Conservation (phyloP, 2,329 filamentous ascomycete species). For the Sporothrix brunneoviolacea region DNA sequence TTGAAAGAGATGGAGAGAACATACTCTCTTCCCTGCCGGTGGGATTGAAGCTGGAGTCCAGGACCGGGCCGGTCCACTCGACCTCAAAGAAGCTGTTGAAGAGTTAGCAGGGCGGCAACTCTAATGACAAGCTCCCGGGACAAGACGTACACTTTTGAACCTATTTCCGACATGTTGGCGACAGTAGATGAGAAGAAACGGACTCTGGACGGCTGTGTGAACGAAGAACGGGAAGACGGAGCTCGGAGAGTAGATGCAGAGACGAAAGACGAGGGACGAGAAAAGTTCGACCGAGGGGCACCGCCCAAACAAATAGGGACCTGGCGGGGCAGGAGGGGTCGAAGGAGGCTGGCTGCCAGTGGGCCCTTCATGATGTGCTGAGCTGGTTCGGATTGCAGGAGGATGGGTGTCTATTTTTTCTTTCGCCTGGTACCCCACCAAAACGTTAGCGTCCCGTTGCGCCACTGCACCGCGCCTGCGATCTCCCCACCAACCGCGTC, state of each 20-base stretch:
- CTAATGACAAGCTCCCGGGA: too few species aligned
- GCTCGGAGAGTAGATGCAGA: conserved; percentile 20
- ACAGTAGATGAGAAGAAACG: conserved; percentile 30
- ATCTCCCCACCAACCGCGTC: conserved; percentile 6
- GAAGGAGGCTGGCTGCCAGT: conserved; percentile 27
- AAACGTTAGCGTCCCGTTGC: conserved; percentile 8
- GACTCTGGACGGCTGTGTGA: conserved; percentile 23
- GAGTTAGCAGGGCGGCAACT: conserved; percentile 1
- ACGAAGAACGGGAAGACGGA: conserved; percentile 31
- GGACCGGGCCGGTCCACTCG: conserved; percentile 63
- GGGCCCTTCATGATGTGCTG: conserved; percentile 17
- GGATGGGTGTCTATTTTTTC: background rate
- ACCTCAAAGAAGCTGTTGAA: conserved; percentile 61
- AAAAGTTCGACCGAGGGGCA: conserved; percentile 29
- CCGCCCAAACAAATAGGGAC: conserved; percentile 24
- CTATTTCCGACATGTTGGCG: conserved; percentile 61
- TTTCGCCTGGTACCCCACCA: conserved; percentile 9
- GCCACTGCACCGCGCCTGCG: conserved; percentile 4
- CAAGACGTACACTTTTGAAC: too few species aligned
- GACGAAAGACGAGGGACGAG: conserved; percentile 25
- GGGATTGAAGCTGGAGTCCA: conserved; percentile 53
- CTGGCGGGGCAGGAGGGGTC: conserved; percentile 35
- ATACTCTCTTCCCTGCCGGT: conserved; percentile 55
- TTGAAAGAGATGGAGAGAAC: conserved; percentile 22
- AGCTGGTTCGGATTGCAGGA: too few species aligned